Base-by-base conservation (phyloP, 1,284 basidiomycete species). In the Butyriboletus pseudospeciosus region DNA sequence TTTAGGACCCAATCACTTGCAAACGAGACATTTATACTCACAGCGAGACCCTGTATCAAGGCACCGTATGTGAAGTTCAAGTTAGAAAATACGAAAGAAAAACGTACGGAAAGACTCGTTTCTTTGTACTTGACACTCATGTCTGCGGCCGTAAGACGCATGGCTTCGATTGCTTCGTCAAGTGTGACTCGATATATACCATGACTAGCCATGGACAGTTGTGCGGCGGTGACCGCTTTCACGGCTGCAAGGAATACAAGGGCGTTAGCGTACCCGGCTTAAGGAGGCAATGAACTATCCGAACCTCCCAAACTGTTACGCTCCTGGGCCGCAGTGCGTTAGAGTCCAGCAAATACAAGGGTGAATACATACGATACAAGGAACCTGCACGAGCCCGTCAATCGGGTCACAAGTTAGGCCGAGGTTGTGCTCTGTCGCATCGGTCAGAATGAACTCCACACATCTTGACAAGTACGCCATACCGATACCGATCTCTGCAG, bases 131-230 rank as follows among this genome's bases (percentile, higher is more conserved):
- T 90, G 56, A 88, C 81, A 60, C 87, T 90, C 90, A 93, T 92
- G 67, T 91, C 87, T 25, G 79, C 75, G 30, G 95, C 95, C 0
- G 95, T 98, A 39, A 96, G 73, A 37, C 93, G 79, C 90, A 97
- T 97, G 3, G 95, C 96, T 67, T 94, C 91, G 53, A 98, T 98
- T 0, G 95, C 95, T 70, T 98, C 94, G 67, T 98, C 95, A 26
- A 98, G 77, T 0, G 88, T 90, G 45, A 96, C 92, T 32, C 86
- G 84, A 65, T 94, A 92, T 8, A 91, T 81, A 1, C 92, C 94
- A 63, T 90, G 82, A 58, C 88, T 90, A 2, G 94, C 93, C 80
- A 98, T 87, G 2, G 95, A 93, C 5, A 98, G 79, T 67, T 98
- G 95, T 9, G 94, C 92, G n/a, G 92, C 92, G 4, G 90, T 93